Percentiles rank a stretch among this genome's conserved stretches.
phyloP scores from a whole-genome alignment of 768 basidiomycete genomes.

The Amanita molliuscula region DNA sequence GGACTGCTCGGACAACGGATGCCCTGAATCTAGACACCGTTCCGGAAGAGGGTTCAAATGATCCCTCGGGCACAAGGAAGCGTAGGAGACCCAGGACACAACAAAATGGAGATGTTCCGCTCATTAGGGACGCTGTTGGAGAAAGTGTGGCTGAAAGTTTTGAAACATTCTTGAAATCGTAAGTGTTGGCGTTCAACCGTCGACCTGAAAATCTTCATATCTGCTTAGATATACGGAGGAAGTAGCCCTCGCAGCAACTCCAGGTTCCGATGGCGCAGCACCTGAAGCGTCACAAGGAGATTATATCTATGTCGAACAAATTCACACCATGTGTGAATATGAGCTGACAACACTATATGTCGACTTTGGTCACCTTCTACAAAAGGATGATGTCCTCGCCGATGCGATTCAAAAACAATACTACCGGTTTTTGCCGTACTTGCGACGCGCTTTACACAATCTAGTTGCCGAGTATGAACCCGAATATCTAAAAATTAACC shows the following conservation, averaged over 20 bases:
- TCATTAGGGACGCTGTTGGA: constrained; percentile 90
- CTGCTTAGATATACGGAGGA: constrained; percentile 70
- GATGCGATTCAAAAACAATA: constrained; percentile 92
- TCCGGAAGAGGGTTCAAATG: constrained; percentile 34
- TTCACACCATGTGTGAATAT: constrained; percentile 91
- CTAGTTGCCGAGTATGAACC: constrained; percentile 86
- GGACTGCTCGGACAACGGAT: constrained; percentile 33
- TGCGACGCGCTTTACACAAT: constrained; percentile 84
- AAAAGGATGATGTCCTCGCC: constrained; percentile 87
- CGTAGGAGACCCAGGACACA: constrained; percentile 40
- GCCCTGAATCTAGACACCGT: constrained; percentile 47
- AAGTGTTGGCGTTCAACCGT: constrained; percentile 18
- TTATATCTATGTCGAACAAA: constrained; percentile 83
- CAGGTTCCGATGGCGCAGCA: constrained; percentile 59
- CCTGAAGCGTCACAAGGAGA: constrained; percentile 49
- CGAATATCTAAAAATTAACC: constrained; percentile 91
- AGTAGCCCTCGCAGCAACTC: constrained; percentile 70
- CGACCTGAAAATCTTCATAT: constrained; percentile 8
- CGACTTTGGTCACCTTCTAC: constrained; percentile 85
- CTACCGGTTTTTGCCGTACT: constrained; percentile 92
- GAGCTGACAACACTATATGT: constrained; percentile 94
- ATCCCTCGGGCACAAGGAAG: constrained; percentile 24
- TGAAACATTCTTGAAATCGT: constrained; percentile 88
- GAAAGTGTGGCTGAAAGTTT: constrained; percentile 92
- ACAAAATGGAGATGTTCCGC: constrained; percentile 60